phyloP scores from a whole-genome alignment of 495 filamentous ascomycete genomes.

The Penicillium manginii region DNA sequence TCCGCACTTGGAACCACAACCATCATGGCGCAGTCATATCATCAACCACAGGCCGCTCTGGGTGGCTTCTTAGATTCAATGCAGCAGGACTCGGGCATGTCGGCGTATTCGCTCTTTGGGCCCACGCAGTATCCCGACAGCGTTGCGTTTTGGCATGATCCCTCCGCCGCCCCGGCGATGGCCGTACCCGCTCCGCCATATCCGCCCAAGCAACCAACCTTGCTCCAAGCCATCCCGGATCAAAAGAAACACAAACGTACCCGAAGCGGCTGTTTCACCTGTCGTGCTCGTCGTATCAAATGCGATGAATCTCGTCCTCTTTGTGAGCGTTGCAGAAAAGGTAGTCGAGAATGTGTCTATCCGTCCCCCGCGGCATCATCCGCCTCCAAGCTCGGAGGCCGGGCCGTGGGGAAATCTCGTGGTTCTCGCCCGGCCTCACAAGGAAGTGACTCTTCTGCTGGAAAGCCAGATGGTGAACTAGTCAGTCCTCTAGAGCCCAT shows the following conservation, averaged over 20 bases:
- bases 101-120: constrained; percentile 43
- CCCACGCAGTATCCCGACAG: constrained; percentile 45
- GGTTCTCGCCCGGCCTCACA: constrained; percentile 47
- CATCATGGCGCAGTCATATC: constrained; percentile 43
- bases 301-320: constrained; percentile 86
- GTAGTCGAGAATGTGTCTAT: constrained; percentile 81
- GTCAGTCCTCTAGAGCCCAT: constrained; percentile 61
- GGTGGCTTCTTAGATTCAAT: constrained; percentile 36
- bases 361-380: constrained; percentile 64
- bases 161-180: constrained; percentile 30
- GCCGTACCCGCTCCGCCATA: constrained; percentile 29
- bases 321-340: constrained; percentile 89
- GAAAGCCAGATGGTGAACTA: constrained; percentile 48
- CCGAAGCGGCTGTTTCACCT: constrained; percentile 93
- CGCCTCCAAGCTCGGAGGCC: constrained; percentile 40
- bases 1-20: constrained; percentile 11
- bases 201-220: constrained; percentile 34
- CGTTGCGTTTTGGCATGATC: constrained; percentile 49
- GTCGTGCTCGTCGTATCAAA: constrained; percentile 87
- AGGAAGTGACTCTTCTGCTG: constrained; percentile 55
- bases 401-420: constrained; percentile 48
- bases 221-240: constrained; percentile 52
- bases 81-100: constrained; percentile 32
- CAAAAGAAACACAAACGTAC: constrained; percentile 93
- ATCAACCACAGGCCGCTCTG: constrained; percentile 39